phyloP scores from a whole-genome alignment of 306 rosid genomes.

The peach (Prunus persica) region DNA sequence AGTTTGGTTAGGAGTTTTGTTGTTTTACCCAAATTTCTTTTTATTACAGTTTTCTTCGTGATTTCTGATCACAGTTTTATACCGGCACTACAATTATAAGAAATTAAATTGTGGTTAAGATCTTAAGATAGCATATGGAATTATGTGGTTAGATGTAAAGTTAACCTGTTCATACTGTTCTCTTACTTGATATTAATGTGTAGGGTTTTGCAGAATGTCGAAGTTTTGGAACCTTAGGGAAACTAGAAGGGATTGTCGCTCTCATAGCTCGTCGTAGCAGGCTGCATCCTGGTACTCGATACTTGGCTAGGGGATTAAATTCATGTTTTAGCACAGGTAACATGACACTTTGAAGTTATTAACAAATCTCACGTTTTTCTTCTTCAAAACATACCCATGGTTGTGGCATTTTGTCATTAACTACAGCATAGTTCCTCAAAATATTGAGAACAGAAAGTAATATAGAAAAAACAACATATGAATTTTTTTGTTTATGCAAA shows the following conservation, averaged over 20 bases:
- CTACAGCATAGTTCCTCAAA: background rate
- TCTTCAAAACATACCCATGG: background rate
- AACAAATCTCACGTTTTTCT: slow-evolving; percentile 4
- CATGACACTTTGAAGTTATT: slow-evolving; percentile 9
- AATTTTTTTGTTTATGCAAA: background rate
- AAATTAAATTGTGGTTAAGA: background rate
- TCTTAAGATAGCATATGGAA: slow-evolving; percentile 3
- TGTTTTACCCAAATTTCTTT: background rate
- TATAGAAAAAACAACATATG: background rate
- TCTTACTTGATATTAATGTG: slow-evolving; percentile 66
- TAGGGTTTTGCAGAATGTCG: slow-evolving; percentile 99
- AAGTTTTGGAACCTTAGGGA: slow-evolving; percentile 90
- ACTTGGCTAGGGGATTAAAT: slow-evolving; percentile 96
- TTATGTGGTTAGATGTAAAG: background rate
- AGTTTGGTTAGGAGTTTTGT: background rate
- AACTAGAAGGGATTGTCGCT: slow-evolving; percentile 82
- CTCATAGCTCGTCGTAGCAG: slow-evolving; percentile 93
- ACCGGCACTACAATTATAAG: background rate
- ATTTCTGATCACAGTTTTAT: background rate
- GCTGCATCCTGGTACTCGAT: slow-evolving; percentile 98
- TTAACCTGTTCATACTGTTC: slow-evolving; percentile 23
- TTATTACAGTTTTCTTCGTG: background rate
- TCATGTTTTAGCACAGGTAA: slow-evolving; percentile 95
- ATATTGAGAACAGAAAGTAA: background rate
- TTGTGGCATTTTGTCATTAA: background rate